phyloP scores from a whole-genome alignment of 345 rosid species.

The Populus davidiana region DNA sequence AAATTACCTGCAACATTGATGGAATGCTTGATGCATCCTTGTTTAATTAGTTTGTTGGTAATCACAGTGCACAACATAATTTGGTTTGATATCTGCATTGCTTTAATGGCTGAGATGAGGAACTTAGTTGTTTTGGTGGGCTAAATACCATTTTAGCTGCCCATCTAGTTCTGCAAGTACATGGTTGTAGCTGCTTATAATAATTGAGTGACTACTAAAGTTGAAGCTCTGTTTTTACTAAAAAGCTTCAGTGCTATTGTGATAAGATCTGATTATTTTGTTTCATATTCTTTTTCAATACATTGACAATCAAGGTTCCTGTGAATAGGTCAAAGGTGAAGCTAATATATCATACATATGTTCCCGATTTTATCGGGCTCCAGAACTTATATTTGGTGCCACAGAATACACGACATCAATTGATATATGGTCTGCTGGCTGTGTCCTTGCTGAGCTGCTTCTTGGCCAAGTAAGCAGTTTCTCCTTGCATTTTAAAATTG shows the following conservation, averaged over 20 bases:
- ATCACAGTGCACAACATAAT: background rate
- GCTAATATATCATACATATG: slow-evolving; percentile 34
- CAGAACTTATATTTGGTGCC: slow-evolving; percentile 38
- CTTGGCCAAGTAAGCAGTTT: slow-evolving; percentile 27
- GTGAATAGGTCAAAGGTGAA: slow-evolving; percentile 32
- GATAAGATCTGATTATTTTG: background rate
- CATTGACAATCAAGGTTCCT: slow-evolving; percentile 4
- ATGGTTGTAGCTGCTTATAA: background rate
- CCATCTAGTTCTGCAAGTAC: background rate
- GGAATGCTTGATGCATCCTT: background rate
- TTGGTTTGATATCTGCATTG: background rate
- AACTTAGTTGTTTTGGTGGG: background rate
- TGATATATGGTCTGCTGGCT: slow-evolving; percentile 40
- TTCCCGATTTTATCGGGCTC: slow-evolving; percentile 38
- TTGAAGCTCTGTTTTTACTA: background rate
- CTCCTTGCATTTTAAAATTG: background rate
- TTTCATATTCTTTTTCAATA: background rate
- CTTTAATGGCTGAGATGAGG: background rate
- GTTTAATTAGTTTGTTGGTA: background rate
- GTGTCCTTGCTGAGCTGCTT: slow-evolving; percentile 39
- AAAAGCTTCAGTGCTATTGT: background rate
- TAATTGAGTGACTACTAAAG: background rate
- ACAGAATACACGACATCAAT: slow-evolving; percentile 33
- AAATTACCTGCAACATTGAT: background rate
- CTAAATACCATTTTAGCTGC: background rate